A percentile compares a stretch with the other conserved stretches of the same genome.
These are phyloP conservation scores for Colletotrichum salicis DNA, from an alignment of 2,329 filamentous ascomycete species.

Conservation along the genomic window DNA sequence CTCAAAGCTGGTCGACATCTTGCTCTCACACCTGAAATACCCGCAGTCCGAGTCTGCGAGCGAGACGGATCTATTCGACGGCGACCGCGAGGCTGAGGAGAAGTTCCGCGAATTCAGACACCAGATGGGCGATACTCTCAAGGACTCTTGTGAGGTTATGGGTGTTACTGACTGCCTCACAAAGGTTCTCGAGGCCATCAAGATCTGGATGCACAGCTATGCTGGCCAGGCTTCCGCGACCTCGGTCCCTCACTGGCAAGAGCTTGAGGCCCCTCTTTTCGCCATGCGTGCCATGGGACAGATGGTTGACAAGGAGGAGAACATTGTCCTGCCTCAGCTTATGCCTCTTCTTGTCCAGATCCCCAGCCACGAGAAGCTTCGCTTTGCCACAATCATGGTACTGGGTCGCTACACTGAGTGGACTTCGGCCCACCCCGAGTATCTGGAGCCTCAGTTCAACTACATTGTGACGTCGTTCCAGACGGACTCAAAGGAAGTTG, in stretches of 20 bases:
- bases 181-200: conserved; percentile 88
- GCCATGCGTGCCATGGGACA: conserved; percentile 95
- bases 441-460: conserved; percentile 89
- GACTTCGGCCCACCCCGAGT: conserved; percentile 94
- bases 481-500: conserved; percentile 87
- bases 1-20: conserved; percentile 89
- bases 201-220: conserved; percentile 87
- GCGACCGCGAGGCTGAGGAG: conserved; percentile 94
- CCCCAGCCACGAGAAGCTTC: conserved; percentile 95
- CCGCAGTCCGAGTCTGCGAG: conserved; percentile 79
- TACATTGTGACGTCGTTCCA: conserved; percentile 96
- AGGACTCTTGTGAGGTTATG: conserved; percentile 96
- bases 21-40: conserved; percentile 90
- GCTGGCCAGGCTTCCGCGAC: conserved; percentile 78
- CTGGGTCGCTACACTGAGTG: conserved; percentile 97
- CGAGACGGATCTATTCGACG: conserved; percentile 89
- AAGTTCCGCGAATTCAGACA: conserved; percentile 97
- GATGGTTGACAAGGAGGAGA: conserved; percentile 93
- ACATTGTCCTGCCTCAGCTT: conserved; percentile 85
- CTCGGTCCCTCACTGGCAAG: conserved; percentile 93
- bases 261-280: conserved; percentile 93
- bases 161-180: conserved; percentile 89
- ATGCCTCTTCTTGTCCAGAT: conserved; percentile 95
- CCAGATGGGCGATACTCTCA: conserved; percentile 96
- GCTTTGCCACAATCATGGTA: conserved; percentile 98